These are phyloP conservation scores for Salix purpurea DNA, from an alignment of 345 rosid species.

Conservation along the genomic window DNA sequence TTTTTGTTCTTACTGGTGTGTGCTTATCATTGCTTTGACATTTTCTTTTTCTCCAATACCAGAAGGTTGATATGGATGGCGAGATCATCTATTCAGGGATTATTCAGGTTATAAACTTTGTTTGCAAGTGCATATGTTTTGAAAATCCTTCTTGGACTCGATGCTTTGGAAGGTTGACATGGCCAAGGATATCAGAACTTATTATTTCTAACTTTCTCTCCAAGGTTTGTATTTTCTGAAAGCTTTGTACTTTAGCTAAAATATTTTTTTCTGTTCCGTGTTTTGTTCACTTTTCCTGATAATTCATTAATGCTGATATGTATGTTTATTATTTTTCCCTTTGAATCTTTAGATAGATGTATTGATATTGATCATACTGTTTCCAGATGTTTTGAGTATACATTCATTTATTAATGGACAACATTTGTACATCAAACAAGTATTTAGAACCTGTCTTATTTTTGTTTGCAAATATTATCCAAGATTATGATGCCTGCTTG, in stretches of 20 bases:
- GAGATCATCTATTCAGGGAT: constrained; percentile 57
- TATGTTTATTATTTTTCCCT: neutral
- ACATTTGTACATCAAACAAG: neutral
- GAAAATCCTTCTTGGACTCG: constrained; percentile 66
- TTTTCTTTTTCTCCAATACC: constrained; percentile 16
- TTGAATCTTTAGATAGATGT: neutral
- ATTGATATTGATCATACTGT: neutral
- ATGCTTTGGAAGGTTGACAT: constrained; percentile 86
- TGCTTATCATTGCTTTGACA: neutral
- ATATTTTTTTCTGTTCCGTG: neutral
- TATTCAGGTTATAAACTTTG: constrained; percentile 58
- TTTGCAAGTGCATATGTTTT: constrained; percentile 60
- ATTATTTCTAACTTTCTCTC: constrained; percentile 81
- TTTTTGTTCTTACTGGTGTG: neutral
- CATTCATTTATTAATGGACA: neutral
- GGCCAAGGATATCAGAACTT: constrained; percentile 88
- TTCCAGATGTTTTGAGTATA: neutral
- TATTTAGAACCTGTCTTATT: too few relatives aligned
- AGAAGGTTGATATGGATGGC: constrained; percentile 55
- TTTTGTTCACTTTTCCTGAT: neutral
- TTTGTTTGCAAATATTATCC: too few relatives aligned
- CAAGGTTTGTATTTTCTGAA: constrained; percentile 48
- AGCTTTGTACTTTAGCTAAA: neutral
- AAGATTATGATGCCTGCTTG: too few relatives aligned
- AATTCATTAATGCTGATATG: too few relatives aligned